Base-by-base conservation (phyloP, 371 early-diverging fungal genomes). In the Fennellomyces sp. region DNA sequence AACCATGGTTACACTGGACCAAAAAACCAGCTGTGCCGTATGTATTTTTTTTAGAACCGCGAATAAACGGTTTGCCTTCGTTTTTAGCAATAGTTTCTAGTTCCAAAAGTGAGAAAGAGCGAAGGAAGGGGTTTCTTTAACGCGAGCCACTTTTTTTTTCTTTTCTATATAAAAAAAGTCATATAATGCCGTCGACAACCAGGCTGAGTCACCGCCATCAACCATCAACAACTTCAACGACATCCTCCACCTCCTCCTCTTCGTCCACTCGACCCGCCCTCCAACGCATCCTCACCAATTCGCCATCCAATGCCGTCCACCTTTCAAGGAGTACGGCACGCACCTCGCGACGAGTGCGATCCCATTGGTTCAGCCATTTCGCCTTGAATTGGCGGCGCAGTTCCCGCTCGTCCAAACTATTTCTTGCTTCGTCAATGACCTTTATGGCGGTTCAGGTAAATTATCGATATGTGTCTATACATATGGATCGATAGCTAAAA, bases 331-430 rank as follows among this genome's bases (percentile, higher is more conserved):
- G 78, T 54, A 60, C 80, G 29, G 65, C 76, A 31, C 72, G 63
- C 2, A 79, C 80, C 4, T 79, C 80, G 23, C 63, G 80, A 55
- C 48, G 74, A 60, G 80, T 79, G 6, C 66, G 80, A 30, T 74
- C 80, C 8, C 80, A 79, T 30, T 79, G 80, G 80, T 73, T 79
- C 48, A 72, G 74, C 12, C 76, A 79, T 50, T 76, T 76, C 50
- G 72, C 69, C n/a, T 54, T 72, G 11, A 73, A 73, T 56, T 79
- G 80, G 80, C 63, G 76, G 10, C 68, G 68, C 55, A 79, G 76
- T 33, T 79, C 80, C 58, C 68, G 76, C 23, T 62, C 70, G 3
- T 74, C 74, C 2, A 79, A 79, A 53, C 35, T 76, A 23, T 41
- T 72, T 28, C 56, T 79, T 38, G 69, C 69, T 26, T 69, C 67